These are phyloP conservation scores for Apiospora aurea DNA, from an alignment of 2,329 filamentous ascomycete species.

Conservation along the genomic window DNA sequence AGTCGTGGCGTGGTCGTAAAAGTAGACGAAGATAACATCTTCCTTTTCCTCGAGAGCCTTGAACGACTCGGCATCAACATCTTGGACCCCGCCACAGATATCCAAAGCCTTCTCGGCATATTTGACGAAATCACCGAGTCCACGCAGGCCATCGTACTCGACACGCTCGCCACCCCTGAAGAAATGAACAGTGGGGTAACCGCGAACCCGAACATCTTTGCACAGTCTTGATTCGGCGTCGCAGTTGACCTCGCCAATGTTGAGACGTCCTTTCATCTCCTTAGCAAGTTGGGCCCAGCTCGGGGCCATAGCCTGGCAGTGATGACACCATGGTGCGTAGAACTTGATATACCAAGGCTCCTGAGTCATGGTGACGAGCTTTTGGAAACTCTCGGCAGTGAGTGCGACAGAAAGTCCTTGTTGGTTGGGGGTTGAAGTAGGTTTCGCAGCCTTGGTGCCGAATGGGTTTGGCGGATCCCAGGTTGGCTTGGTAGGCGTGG, in stretches of 20 bases:
- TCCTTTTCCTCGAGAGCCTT: conserved; percentile 88
- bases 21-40: conserved; percentile 96
- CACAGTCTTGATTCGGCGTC: conserved; percentile 86
- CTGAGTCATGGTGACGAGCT: conserved; percentile 81
- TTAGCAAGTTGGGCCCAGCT: conserved; percentile 90
- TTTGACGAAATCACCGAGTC: conserved; percentile 85
- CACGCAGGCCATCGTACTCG: conserved; percentile 91
- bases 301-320: conserved; percentile 92
- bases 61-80: conserved; percentile 80
- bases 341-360: conserved; percentile 99
- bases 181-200: conserved; percentile 90
- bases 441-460: conserved; percentile 55
- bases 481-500: conserved; percentile 29
- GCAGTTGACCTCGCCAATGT: conserved; percentile 96
- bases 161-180: conserved; percentile 91
- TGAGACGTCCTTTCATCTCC: conserved; percentile 88
- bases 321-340: conserved; percentile 95
- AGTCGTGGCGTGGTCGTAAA: conserved; percentile 95
- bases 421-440: conserved; percentile 71
- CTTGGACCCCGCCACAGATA: conserved; percentile 75
- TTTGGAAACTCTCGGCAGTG: conserved; percentile 85
- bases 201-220: conserved; percentile 82
- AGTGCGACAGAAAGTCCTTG: conserved; percentile 78
- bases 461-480: conserved; percentile 33
- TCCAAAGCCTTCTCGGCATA: conserved; percentile 89